These are phyloP conservation scores for Camelina neglecta DNA, from an alignment of 345 rosid genomes.

Conservation along the genomic window DNA sequence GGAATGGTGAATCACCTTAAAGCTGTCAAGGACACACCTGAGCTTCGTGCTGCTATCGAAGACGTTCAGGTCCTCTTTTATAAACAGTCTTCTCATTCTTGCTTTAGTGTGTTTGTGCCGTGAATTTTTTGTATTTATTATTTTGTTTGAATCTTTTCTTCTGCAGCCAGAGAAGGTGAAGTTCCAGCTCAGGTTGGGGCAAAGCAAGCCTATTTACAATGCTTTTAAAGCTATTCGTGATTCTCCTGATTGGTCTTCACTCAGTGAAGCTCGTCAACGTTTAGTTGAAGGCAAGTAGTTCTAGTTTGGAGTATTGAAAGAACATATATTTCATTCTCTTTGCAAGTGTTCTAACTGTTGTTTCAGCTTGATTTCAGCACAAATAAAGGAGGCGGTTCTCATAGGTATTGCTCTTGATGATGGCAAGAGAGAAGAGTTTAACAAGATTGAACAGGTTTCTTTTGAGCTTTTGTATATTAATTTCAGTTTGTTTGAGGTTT, in stretches of 20 bases:
- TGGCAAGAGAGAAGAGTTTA: constrained; percentile 75
- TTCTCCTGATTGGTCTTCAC: constrained; percentile 63
- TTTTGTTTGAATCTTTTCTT: constrained; percentile 5
- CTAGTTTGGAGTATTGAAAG: background rate
- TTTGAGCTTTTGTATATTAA: background rate
- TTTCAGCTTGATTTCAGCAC: constrained; percentile 49
- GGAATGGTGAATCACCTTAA: constrained; percentile 77
- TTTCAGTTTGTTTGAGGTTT: background rate
- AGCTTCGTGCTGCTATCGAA: constrained; percentile 84
- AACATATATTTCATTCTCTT: background rate
- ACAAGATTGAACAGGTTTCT: constrained; percentile 84
- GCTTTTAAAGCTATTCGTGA: constrained; percentile 76
- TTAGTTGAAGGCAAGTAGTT: constrained; percentile 67
- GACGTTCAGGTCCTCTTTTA: constrained; percentile 68
- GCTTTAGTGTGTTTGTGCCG: background rate
- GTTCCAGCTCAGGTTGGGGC: constrained; percentile 74
- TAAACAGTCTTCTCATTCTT: background rate
- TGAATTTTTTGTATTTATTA: background rate
- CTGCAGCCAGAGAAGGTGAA: constrained; percentile 82
- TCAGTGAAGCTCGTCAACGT: constrained; percentile 73
- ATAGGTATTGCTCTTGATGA: constrained; percentile 89
- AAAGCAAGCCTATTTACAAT: constrained; percentile 77
- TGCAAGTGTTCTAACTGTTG: constrained; percentile 26
- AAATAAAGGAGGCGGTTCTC: constrained; percentile 87
- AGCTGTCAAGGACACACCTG: constrained; percentile 71